Evolutionary conservation across 2,329 filamentous ascomycete genomes (phyloP).

Genomic region (Neurospora sp.): DNA sequence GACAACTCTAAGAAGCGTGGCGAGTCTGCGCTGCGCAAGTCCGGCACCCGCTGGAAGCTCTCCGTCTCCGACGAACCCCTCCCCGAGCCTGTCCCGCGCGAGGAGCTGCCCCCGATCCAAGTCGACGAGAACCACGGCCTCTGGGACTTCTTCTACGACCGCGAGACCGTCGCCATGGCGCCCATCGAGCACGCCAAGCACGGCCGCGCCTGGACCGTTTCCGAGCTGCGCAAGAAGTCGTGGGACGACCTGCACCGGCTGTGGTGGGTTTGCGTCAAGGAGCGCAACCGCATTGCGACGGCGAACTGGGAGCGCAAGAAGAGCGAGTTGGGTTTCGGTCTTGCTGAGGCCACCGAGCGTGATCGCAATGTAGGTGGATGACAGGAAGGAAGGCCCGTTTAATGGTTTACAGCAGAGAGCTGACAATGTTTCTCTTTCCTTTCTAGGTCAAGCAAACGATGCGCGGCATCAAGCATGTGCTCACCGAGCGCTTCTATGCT

Average conservation of each 20-base stretch:
- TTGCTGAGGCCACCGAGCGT: constrained; percentile 54
- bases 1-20: constrained; percentile 76
- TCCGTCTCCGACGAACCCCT: constrained; percentile 63
- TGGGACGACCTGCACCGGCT: constrained; percentile 89
- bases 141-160: constrained; percentile 79
- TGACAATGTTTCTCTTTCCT: constrained; percentile 6
- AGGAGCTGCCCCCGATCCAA: constrained; percentile 47
- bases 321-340: constrained; percentile 63
- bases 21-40: constrained; percentile 69
- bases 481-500: constrained; percentile 82
- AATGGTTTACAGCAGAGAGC: neutral
- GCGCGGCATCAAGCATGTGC: constrained; percentile 69
- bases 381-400: neutral
- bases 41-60: constrained; percentile 64
- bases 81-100: constrained; percentile 50
- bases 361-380: constrained; percentile 51
- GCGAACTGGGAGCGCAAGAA: constrained; percentile 58
- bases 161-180: constrained; percentile 57
- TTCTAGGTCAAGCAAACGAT: constrained; percentile 66
- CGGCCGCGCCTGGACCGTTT: constrained; percentile 73
- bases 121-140: constrained; percentile 73
- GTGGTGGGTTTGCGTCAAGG: constrained; percentile 91
- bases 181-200: constrained; percentile 63
- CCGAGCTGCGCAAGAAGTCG: constrained; percentile 79
- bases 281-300: constrained; percentile 83